A percentile compares a stretch with the other conserved stretches of the same genome.
Evolutionary conservation across 2,329 filamentous ascomycete genomes (phyloP).

Genomic region (Fusarium continuum): DNA sequence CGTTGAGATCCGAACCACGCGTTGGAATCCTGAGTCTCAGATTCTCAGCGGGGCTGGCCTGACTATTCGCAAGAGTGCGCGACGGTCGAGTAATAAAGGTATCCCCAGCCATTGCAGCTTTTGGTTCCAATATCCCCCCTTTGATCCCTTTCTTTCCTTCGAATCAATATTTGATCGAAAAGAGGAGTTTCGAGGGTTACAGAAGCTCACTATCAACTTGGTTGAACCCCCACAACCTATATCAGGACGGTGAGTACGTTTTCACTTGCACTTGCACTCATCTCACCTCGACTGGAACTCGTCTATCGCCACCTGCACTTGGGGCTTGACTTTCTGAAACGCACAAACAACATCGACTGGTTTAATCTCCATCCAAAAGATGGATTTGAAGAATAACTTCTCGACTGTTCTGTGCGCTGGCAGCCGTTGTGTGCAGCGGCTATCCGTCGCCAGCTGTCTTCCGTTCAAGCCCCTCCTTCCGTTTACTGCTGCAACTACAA

Average conservation of each 20-base stretch:
- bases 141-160: slow-evolving; percentile 21
- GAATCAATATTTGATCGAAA: slow-evolving; percentile 29
- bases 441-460: slow-evolving; percentile 20
- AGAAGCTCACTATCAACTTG: slow-evolving; percentile 9
- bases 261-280: slow-evolving; percentile 19
- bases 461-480: slow-evolving; percentile 18
- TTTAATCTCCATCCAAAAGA: not conserved
- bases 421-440: slow-evolving; percentile 11
- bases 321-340: not conserved
- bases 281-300: slow-evolving; percentile 17
- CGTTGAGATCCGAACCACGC: slow-evolving; percentile 31
- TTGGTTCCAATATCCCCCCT: slow-evolving; percentile 30
- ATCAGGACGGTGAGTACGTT: slow-evolving; percentile 26
- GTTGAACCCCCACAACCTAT: slow-evolving; percentile 3
- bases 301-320: not conserved
- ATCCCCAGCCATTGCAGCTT: slow-evolving; percentile 33
- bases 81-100: slow-evolving; percentile 40
- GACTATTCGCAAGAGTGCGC: slow-evolving; percentile 21
- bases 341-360: not conserved
- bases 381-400: not conserved
- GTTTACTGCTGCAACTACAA: slow-evolving; percentile 12
- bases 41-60: slow-evolving; percentile 40
- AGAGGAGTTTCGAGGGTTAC: slow-evolving; percentile 9
- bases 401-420: slow-evolving; percentile 12
- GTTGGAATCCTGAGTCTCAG: slow-evolving; percentile 44